Evolutionary conservation across 2,329 filamentous ascomycete species (phyloP), one percentile per base, ranked within the genome.

Genomic region (Xylariaceae sp.): DNA sequence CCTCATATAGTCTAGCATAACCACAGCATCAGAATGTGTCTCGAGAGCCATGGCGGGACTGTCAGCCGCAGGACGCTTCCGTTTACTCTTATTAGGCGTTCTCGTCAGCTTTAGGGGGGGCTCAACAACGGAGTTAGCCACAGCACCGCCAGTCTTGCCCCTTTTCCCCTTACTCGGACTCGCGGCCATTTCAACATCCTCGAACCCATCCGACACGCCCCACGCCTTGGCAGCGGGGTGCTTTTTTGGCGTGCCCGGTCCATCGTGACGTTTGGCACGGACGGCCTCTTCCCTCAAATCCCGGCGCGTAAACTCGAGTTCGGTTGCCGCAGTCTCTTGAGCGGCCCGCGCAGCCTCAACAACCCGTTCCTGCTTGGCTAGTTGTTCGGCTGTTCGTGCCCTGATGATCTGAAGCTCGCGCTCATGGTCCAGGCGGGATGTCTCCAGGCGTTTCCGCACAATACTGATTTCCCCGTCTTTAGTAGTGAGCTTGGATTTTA

Each of bases 381-480:
- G 54, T 59, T 86, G 80, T 49, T 90, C 86, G 1, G 78, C 78
- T 62, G 84, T 83, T 58, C 80, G 71, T 60, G 84, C 84, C 62
- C 82, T 83, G 53, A 89, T 72, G 4, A 79, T 76, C 26, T 76
- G 72, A 29, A 91, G 69, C 62, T 85, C 79, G 29, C 79, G 77
- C 48, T 88, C 83, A 64, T 86, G 81, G 46, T 84, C 79, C 50
- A 81, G 80, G 12, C 76, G 74, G 0, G 77, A 73, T 63, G 83
- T 86, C 48, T 85, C 80, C 41, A 83, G 78, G 56, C 88, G 89
- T 56, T 81, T 80, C 35, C 89, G 82, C n/a, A 91, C 77, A 57
- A 91, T 90, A 49, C 86, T 79, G 31, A 84, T 84, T 67, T 91
- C 88, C 48, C 89, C 89, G 19, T 81, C 75, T 62, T 88, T 87